phyloP scores from a whole-genome alignment of 352 stramenopile genomes.

The Globisporangium canariense region DNA sequence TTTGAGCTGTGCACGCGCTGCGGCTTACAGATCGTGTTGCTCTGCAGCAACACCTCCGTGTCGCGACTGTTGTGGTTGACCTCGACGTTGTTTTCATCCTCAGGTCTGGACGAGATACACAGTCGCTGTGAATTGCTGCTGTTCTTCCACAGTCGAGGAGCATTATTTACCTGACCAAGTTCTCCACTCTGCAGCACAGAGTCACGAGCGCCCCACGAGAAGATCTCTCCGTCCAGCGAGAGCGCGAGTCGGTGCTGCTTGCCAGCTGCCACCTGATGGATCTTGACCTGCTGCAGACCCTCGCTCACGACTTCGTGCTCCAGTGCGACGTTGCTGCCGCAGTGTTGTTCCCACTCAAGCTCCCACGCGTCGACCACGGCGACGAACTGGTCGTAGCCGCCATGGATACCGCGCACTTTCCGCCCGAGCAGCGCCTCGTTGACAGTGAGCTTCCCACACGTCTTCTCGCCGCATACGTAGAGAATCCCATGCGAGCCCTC shows the following conservation, averaged over 20 bases:
- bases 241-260: constrained; percentile 53
- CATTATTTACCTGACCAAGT: constrained; percentile 31
- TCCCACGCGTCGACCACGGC: constrained; percentile 53
- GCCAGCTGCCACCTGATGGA: constrained; percentile 53
- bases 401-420: constrained; percentile 53
- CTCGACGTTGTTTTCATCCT: constrained; percentile 16
- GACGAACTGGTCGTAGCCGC: constrained; percentile 43
- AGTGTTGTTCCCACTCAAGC: constrained; percentile 35
- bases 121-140: constrained; percentile 15
- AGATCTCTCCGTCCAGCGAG: constrained; percentile 59
- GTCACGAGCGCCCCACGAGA: constrained; percentile 50
- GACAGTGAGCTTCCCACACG: constrained; percentile 23
- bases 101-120: constrained; percentile 1
- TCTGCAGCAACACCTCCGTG: neutral
- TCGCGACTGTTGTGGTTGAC: neutral
- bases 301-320: constrained; percentile 34
- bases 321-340: constrained; percentile 15
- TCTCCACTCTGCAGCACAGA: constrained; percentile 30
- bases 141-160: constrained; percentile 5
- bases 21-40: constrained; percentile 22
- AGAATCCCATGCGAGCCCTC: constrained; percentile 46
- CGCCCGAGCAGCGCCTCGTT: constrained; percentile 34
- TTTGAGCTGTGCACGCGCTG: constrained; percentile 35
- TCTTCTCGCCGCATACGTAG: constrained; percentile 43
- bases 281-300: constrained; percentile 40